phyloP scores from a whole-genome alignment of 371 early-diverging fungal genomes.

The Mycotypha africana region DNA sequence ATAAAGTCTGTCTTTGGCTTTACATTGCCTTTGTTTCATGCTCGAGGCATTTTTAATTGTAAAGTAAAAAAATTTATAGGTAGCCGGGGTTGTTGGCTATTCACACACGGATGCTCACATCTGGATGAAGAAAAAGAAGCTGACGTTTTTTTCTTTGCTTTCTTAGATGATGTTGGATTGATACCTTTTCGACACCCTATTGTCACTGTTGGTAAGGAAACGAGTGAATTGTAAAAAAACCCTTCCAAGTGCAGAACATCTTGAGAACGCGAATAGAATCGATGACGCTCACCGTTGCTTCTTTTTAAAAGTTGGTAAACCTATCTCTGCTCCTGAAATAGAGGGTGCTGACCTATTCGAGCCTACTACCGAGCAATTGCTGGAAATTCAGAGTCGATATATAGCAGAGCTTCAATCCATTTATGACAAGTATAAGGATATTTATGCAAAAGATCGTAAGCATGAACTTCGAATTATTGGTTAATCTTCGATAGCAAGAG shows the following conservation, averaged over 20 bases:
- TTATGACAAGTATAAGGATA: slow-evolving; percentile 65
- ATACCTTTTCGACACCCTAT: slow-evolving; percentile 53
- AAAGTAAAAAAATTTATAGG: slow-evolving; percentile 16
- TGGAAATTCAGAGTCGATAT: slow-evolving; percentile 53
- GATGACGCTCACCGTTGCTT: no score
- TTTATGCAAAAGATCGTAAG: slow-evolving; percentile 53
- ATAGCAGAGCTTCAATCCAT: slow-evolving; percentile 52
- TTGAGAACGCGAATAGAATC: no score
- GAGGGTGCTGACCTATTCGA: slow-evolving; percentile 33
- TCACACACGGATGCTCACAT: no score
- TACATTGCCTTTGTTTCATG: slow-evolving; percentile 70
- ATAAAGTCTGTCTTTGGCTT: slow-evolving; percentile 60
- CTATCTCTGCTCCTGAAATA: slow-evolving; percentile 48
- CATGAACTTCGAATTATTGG: slow-evolving; percentile 26
- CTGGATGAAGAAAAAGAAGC: no score
- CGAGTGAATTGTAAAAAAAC: background rate
- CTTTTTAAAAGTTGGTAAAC: slow-evolving; percentile 48
- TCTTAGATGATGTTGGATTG: slow-evolving; percentile 48
- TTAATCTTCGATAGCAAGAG: background rate
- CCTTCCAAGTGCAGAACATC: no score
- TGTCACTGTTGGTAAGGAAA: slow-evolving; percentile 42
- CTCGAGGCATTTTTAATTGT: slow-evolving; percentile 72
- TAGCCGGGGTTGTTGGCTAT: no score
- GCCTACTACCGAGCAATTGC: slow-evolving; percentile 57
- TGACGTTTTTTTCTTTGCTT: no score